Base-by-base conservation (phyloP, 1,139 yeast genomes). In the Saccharomyces hybrid region DNA sequence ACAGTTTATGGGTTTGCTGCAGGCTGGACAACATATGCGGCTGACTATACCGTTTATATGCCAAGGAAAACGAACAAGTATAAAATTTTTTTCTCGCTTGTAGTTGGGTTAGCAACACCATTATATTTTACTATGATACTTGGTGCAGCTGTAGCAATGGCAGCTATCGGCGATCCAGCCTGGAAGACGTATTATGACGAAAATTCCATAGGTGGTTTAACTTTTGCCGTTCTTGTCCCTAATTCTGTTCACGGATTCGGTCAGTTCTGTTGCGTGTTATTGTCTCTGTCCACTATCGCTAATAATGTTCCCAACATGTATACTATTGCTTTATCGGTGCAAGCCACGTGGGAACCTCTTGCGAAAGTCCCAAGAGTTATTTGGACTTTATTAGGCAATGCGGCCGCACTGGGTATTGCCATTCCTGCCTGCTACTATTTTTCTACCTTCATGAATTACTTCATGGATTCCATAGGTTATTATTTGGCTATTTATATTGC, bases 231-330 rank as follows among this genome's bases (percentile, higher is more conserved):
- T 61, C 74, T 90, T 59, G 95, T 87, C 53, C 80, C 82, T 59
- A 80, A 89, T 68, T 85, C 95, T 13, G 78, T 90, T 58, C 90
- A 85, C 70, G 91, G 90, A 7, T 90, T 90, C 61, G 97, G 97
- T 57, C 83, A 88, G 71, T 89, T 90, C 76, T 85, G 91, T 73
- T 83, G 91, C 74, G 96, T 90, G 44, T 53, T 90, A 20, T 75
- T 90, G 59, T 88, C 95, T 14, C 73, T 90, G 61, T 87, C 96
- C 38, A 88, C 96, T 50, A 83, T 90, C 55, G 87, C 96, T 62
- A 89, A 89, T 78, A 89, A 89, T 74, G 80, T 89, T 68, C 96
- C 96, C 68, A 90, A 89, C 76, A 84, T 89, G 85, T 90, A 90
- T 76, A 88, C 96, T 20, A 81, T 88, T 66, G 91, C 88, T 31